These are phyloP conservation scores for Xerocomellus amylosporus DNA, from an alignment of 768 basidiomycete species.

Conservation along the genomic window DNA sequence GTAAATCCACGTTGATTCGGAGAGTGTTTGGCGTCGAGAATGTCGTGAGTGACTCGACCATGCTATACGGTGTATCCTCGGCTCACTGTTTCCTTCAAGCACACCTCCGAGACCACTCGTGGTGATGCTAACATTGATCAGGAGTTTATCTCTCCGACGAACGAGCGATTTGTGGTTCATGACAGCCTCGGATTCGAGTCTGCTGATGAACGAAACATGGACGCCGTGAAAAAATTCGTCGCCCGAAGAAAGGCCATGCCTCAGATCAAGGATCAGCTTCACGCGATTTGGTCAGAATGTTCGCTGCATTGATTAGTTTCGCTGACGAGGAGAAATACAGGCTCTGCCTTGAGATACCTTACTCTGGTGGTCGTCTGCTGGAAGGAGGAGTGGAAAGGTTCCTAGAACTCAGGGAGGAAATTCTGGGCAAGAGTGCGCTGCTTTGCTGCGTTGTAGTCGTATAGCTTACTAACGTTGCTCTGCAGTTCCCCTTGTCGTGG, in stretches of 20 bases:
- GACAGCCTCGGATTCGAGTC: constrained; percentile 19
- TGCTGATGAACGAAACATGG: constrained; percentile 8
- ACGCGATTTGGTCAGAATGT: constrained; percentile 12
- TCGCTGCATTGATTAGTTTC: not conserved
- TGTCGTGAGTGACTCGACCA: constrained; percentile 6
- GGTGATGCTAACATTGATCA: constrained; percentile 9
- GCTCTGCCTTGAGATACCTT: constrained; percentile 18
- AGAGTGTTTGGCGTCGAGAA: constrained; percentile 11
- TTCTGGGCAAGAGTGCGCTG: constrained; percentile 7
- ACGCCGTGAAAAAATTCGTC: constrained; percentile 2
- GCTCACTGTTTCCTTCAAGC: not conserved
- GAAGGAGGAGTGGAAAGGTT: constrained; percentile 14
- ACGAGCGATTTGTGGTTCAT: constrained; percentile 16
- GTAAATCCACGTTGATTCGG: constrained; percentile 13
- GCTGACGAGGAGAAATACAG: not conserved
- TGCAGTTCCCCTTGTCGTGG: constrained; percentile 13
- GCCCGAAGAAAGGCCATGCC: constrained; percentile 1
- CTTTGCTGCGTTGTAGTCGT: not conserved
- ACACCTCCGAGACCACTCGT: not conserved
- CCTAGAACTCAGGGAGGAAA: not conserved
- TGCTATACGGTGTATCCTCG: not conserved
- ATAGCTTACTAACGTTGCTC: not conserved
- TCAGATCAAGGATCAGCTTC: constrained; percentile 5
- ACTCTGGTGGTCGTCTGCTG: constrained; percentile 13
- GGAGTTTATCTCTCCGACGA: constrained; percentile 14